Evolutionary conservation across 805 yeast genomes (phyloP).

Genomic region (Saccharomycopsis guyanensis): DNA sequence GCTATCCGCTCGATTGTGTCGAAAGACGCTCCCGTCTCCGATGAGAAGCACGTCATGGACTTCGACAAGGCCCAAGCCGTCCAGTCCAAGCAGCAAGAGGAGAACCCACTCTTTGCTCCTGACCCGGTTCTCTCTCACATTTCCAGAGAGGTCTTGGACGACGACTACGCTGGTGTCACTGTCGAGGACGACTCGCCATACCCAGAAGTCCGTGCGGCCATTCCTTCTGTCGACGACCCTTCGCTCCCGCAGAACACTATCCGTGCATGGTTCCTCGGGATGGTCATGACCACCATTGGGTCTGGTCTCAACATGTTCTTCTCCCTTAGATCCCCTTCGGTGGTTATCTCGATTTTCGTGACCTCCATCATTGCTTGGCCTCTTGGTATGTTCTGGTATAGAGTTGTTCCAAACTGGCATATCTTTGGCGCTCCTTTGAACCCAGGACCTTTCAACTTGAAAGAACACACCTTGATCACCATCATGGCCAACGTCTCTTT

Average conservation of each 20-base stretch:
- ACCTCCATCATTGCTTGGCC: slow-evolving; percentile 49
- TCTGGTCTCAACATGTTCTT: slow-evolving; percentile 51
- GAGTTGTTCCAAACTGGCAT: slow-evolving; percentile 25
- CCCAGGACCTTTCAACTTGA: slow-evolving; percentile 53
- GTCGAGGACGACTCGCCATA: slow-evolving; percentile 34
- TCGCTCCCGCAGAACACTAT: slow-evolving; percentile 41
- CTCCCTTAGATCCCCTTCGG: slow-evolving; percentile 42
- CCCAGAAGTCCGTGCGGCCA: slow-evolving; percentile 52
- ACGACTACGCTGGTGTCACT: slow-evolving; percentile 31
- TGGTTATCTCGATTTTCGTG: slow-evolving; percentile 30
- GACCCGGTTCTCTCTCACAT: slow-evolving; percentile 11
- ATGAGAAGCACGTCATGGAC: slow-evolving; percentile 5
- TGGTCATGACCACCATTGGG: slow-evolving; percentile 43
- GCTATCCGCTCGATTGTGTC: background rate
- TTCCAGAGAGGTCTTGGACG: slow-evolving; percentile 21
- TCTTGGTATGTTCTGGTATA: slow-evolving; percentile 32
- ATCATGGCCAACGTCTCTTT: slow-evolving; percentile 42
- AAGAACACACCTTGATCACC: slow-evolving; percentile 53
- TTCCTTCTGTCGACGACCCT: slow-evolving; percentile 45
- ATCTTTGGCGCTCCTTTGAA: slow-evolving; percentile 34
- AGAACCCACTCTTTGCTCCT: background rate
- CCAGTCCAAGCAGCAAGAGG: background rate
- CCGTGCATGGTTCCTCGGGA: slow-evolving; percentile 46
- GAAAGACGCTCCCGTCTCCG: background rate
- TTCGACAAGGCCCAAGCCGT: slow-evolving; percentile 7